Conservation (phyloP, 768 basidiomycete genomes). For the Myochromella boudieri region DNA sequence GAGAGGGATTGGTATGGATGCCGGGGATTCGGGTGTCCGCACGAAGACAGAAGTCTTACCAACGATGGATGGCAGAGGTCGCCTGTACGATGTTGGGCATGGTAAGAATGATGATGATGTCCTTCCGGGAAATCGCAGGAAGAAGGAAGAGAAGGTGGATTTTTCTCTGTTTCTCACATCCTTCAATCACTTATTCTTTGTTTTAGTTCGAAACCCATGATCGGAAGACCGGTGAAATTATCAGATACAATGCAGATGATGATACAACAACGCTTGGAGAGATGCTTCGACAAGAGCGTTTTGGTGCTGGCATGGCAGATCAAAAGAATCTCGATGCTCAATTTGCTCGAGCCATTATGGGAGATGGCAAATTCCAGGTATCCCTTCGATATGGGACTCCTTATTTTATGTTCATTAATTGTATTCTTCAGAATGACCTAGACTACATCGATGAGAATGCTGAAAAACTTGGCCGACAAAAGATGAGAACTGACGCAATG, state of each 20-base stretch:
- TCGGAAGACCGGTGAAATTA: slow-evolving; percentile 83
- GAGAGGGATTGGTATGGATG: slow-evolving; percentile 44
- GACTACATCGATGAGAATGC: slow-evolving; percentile 98
- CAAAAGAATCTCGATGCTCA: slow-evolving; percentile 91
- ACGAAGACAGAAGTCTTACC: slow-evolving; percentile 83
- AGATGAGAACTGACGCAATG: slow-evolving; percentile 96
- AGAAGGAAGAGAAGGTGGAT: slow-evolving; percentile 72
- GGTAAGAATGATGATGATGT: slow-evolving; percentile 57
- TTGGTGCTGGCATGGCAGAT: slow-evolving; percentile 85
- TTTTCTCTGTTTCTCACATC: neutral
- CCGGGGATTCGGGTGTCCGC: slow-evolving; percentile 41
- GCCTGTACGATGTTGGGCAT: slow-evolving; percentile 88
- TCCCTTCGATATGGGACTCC: slow-evolving; percentile 12
- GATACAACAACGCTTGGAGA: slow-evolving; percentile 85
- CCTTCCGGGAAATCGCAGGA: slow-evolving; percentile 72
- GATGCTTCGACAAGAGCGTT: slow-evolving; percentile 89
- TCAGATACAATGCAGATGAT: slow-evolving; percentile 90
- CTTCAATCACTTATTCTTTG: slow-evolving; percentile 1
- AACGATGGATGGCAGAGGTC: slow-evolving; percentile 80
- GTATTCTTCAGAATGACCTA: slow-evolving; percentile 63
- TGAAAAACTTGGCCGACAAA: slow-evolving; percentile 86
- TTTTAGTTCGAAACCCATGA: slow-evolving; percentile 84
- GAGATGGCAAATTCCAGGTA: slow-evolving; percentile 87
- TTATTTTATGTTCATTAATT: neutral
- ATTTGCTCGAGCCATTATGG: slow-evolving; percentile 84